These are phyloP conservation scores for Nicotiana obtusifolia DNA, from an alignment of 257 asterid genomes.

Conservation along the genomic window DNA sequence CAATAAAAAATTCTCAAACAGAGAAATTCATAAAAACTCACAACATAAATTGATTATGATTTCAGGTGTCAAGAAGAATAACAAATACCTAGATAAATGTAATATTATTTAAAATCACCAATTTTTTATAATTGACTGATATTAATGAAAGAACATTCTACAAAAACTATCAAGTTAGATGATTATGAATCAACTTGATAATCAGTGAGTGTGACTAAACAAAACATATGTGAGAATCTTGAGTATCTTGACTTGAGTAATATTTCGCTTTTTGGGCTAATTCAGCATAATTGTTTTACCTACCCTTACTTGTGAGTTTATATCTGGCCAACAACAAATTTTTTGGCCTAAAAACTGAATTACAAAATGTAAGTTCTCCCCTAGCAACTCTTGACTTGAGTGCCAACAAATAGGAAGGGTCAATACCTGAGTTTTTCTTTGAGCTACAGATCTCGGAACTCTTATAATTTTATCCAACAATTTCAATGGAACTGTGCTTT, in stretches of 20 bases:
- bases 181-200: too few relatives aligned
- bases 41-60: too few relatives aligned
- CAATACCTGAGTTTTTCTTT: background rate
- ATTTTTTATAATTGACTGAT: too few relatives aligned
- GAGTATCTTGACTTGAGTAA: slow-evolving; percentile 21
- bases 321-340: slow-evolving; percentile 33
- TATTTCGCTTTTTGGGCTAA: slow-evolving; percentile 34
- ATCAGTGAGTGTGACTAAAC: too few relatives aligned
- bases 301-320: slow-evolving; percentile 32
- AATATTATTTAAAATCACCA: too few relatives aligned
- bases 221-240: slow-evolving; percentile 9
- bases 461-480: slow-evolving; percentile 6
- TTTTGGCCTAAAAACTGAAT: slow-evolving; percentile 28
- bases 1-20: too few relatives aligned
- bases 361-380: slow-evolving; percentile 14
- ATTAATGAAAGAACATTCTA: too few relatives aligned
- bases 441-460: background rate
- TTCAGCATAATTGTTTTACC: slow-evolving; percentile 35
- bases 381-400: slow-evolving; percentile 37
- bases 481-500: slow-evolving; percentile 15
- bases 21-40: too few relatives aligned
- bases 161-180: too few relatives aligned
- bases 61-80: too few relatives aligned
- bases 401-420: slow-evolving; percentile 7
- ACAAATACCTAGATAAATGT: too few relatives aligned